These are phyloP conservation scores for Aureococcus anophagefferens DNA, from an alignment of 108 stramenopile species.

Conservation along the genomic window DNA sequence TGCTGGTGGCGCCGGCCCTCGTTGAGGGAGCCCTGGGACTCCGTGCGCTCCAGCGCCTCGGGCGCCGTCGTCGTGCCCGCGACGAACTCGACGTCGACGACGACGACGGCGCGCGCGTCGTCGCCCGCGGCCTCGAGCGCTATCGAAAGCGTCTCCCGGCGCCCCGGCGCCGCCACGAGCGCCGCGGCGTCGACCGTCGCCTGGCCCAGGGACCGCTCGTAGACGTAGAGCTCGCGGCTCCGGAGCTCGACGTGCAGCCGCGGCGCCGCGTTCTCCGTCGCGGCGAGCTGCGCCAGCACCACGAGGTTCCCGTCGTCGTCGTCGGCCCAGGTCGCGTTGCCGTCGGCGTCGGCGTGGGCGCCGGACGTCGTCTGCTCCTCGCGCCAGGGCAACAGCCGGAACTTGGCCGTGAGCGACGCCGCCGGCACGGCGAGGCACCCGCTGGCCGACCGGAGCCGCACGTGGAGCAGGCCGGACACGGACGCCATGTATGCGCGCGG, in stretches of 20 bases:
- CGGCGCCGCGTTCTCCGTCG: background rate
- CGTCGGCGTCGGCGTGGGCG: background rate
- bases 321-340: background rate
- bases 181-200: background rate
- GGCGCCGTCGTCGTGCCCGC: background rate
- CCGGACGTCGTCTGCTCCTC: background rate
- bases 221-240: background rate
- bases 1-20: background rate
- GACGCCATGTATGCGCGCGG: background rate
- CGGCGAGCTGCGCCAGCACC: background rate
- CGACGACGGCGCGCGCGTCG: background rate
- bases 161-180: background rate
- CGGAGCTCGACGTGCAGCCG: background rate
- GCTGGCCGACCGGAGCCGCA: background rate
- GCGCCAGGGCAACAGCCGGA: background rate
- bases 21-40: background rate
- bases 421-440: background rate
- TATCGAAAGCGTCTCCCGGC: background rate
- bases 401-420: background rate
- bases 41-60: background rate
- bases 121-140: background rate
- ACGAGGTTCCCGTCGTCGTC: background rate
- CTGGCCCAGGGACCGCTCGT: background rate
- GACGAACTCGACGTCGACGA: background rate
- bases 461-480: background rate